Percentiles rank a stretch among this genome's conserved stretches.
These are phyloP conservation scores for Rhinocladiella mackenziei DNA, from an alignment of 2,329 filamentous ascomycete species.

Conservation along the genomic window DNA sequence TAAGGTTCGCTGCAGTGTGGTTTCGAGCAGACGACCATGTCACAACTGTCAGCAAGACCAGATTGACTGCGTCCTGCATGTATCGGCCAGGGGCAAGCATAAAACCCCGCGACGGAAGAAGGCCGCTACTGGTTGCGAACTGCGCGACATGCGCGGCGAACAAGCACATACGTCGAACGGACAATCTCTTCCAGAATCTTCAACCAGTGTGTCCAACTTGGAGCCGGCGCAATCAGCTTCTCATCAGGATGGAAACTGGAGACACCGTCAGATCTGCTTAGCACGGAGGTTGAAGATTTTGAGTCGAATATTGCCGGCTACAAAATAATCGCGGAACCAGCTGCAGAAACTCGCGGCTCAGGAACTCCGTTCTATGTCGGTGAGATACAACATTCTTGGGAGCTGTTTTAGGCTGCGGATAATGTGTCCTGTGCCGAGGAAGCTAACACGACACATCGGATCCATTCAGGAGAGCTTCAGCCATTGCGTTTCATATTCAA, in stretches of 20 bases:
- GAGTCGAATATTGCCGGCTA: neutral
- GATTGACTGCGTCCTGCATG: slow-evolving; percentile 27
- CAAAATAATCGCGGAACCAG: neutral
- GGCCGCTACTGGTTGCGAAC: neutral
- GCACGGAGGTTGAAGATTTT: neutral
- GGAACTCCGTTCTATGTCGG: neutral
- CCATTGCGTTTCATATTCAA: slow-evolving; percentile 16
- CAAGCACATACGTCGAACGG: neutral
- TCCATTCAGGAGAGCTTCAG: slow-evolving; percentile 12
- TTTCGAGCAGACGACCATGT: slow-evolving; percentile 42
- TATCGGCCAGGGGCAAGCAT: slow-evolving; percentile 14
- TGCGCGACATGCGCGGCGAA: neutral
- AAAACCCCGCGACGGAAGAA: slow-evolving; percentile 7
- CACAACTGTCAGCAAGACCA: slow-evolving; percentile 33
- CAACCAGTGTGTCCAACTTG: neutral
- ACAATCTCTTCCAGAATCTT: neutral
- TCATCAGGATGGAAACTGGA: neutral
- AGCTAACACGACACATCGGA: no score
- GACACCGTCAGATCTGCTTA: neutral
- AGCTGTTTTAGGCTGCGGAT: neutral
- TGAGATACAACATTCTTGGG: neutral
- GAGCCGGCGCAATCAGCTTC: neutral
- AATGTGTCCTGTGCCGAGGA: no score
- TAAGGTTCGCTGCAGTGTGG: slow-evolving; percentile 52
- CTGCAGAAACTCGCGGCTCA: neutral